Evolutionary conservation across 2,329 filamentous ascomycete species (phyloP).

Genomic region (Verruconis gallopava): DNA sequence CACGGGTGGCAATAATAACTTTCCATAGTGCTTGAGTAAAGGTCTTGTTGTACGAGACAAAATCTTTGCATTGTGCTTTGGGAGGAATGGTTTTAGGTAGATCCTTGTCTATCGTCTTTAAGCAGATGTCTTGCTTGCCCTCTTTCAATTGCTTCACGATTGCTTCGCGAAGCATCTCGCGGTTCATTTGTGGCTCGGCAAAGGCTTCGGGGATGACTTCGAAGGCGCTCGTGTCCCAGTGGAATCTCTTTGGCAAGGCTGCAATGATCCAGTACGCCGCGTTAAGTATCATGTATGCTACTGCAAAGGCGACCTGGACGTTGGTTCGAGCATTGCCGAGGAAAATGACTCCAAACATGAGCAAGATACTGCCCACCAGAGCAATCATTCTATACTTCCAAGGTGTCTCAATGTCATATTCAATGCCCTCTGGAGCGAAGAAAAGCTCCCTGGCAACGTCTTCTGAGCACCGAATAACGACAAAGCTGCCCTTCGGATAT

Average conservation of each 20-base stretch:
- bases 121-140: not conserved
- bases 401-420: constrained; percentile 30
- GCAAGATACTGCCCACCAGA: constrained; percentile 36
- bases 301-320: constrained; percentile 37
- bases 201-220: constrained; percentile 25
- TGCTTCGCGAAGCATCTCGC: not conserved
- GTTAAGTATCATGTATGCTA: constrained; percentile 36
- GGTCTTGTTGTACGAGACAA: constrained; percentile 16
- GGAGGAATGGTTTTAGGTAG: not conserved
- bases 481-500: constrained; percentile 37
- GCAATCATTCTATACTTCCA: constrained; percentile 33
- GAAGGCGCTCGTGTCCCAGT: constrained; percentile 37
- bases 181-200: constrained; percentile 12
- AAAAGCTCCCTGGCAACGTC: constrained; percentile 37
- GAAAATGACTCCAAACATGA: constrained; percentile 40
- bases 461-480: constrained; percentile 37
- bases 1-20: constrained; percentile 33
- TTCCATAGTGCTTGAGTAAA: constrained; percentile 39
- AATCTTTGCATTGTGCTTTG: constrained; percentile 11
- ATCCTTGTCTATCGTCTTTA: too few relatives aligned
- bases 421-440: constrained; percentile 38
- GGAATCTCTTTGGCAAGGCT: constrained; percentile 31
- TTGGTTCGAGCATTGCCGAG: constrained; percentile 36
- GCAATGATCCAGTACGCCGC: constrained; percentile 39
- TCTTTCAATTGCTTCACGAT: not conserved